These are phyloP conservation scores for Naematelia aurantialba DNA, from an alignment of 768 basidiomycete genomes.

Conservation along the genomic window DNA sequence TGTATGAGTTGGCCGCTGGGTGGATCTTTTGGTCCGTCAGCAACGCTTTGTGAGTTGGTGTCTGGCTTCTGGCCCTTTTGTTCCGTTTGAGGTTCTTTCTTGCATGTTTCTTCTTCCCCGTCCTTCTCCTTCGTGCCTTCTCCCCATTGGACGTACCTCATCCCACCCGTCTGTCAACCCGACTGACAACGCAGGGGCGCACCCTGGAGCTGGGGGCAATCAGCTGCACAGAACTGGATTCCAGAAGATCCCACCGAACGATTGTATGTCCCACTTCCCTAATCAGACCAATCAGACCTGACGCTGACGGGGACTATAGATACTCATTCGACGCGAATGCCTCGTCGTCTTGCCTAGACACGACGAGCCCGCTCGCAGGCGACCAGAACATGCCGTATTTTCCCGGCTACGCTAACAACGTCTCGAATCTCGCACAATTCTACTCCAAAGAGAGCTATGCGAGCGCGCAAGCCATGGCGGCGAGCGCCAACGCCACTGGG, in stretches of 20 bases:
- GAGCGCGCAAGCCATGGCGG: background rate
- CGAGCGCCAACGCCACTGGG: background rate
- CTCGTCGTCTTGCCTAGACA: constrained; percentile 26
- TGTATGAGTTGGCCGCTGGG: constrained; percentile 38
- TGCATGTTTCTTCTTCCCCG: background rate
- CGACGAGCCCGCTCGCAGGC: constrained; percentile 18
- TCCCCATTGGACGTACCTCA: too few species aligned
- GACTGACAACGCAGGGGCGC: constrained; percentile 22
- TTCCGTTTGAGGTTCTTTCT: constrained; percentile 5
- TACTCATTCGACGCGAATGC: constrained; percentile 22
- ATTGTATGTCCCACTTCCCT: constrained; percentile 22
- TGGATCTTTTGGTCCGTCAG: constrained; percentile 38
- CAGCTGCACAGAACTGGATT: constrained; percentile 41
- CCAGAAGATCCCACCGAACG: constrained; percentile 37
- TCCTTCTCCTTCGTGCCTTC: background rate
- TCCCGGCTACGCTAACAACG: constrained; percentile 21
- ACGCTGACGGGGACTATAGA: too few species aligned
- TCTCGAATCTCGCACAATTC: constrained; percentile 11
- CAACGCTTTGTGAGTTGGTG: constrained; percentile 24
- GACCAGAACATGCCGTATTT: constrained; percentile 35
- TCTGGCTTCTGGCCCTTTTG: background rate
- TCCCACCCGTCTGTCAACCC: too few species aligned
- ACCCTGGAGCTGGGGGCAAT: constrained; percentile 41
- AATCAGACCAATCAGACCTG: too few species aligned
- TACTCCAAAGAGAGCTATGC: background rate